Evolutionary conservation across 176 grass and related monocot species (phyloP).

Genomic region (Musa troglodytarum): DNA sequence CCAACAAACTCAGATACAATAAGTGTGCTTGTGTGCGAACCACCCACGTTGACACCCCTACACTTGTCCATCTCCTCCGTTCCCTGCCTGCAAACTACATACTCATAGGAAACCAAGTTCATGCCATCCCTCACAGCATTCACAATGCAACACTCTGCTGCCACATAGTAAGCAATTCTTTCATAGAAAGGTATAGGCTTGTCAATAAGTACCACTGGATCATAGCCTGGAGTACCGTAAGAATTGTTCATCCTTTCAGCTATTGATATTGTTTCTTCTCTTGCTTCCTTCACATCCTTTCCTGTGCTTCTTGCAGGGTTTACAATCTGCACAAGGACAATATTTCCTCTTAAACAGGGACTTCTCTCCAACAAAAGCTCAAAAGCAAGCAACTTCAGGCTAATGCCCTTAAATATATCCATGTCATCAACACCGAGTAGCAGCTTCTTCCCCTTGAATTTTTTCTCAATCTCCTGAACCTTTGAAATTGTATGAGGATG

Average conservation of each 20-base stretch:
- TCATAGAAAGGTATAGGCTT: conserved; percentile 56
- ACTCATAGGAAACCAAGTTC: conserved; percentile 81
- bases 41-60: conserved; percentile 27
- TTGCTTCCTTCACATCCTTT: conserved; percentile 66
- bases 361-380: conserved; percentile 68
- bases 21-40: conserved; percentile 44
- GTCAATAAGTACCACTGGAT: conserved; percentile 68
- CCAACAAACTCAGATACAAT: conserved; percentile 83
- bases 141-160: conserved; percentile 76
- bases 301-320: conserved; percentile 74
- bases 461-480: conserved; percentile 66
- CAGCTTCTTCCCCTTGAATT: conserved; percentile 54
- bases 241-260: conserved; percentile 51
- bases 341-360: conserved; percentile 48
- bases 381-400: conserved; percentile 63
- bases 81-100: conserved; percentile 68
- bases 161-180: conserved; percentile 69
- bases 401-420: conserved; percentile 93
- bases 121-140: conserved; percentile 85
- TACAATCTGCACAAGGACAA: conserved; percentile 79
- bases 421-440: conserved; percentile 77
- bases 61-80: conserved; percentile 43
- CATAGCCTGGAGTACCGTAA: conserved; percentile 46
- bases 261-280: conserved; percentile 43
- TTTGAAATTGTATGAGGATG: conserved; percentile 48